Evolutionary conservation across 2,329 filamentous ascomycete species (phyloP), one percentile per base, ranked within the genome.

Genomic region (Aspergillus pseudoterreus): DNA sequence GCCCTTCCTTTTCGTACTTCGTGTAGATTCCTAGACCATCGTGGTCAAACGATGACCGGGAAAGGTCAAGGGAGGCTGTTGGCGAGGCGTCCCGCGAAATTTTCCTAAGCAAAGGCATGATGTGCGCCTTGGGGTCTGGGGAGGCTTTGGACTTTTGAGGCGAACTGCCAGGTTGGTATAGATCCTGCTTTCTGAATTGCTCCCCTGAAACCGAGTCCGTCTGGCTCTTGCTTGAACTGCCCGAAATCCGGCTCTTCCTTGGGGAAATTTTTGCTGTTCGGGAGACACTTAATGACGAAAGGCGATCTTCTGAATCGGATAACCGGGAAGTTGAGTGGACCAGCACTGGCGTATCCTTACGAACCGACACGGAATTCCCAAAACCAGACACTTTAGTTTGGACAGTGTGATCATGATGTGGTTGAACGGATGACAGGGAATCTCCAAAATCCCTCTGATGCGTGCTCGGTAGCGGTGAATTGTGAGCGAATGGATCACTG

Each of bases 81-180:
- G 71, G 67, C 52, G 73, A 70, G 57, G 78, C 78, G 53, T 77
- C 73, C 43, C 71, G 70, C 17, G 78, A 77, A 55, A 78, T 70
- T 63, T 80, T 82, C 47, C 78, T 75, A 47, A 81, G 68, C 53
- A 82, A 77, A 2, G 81, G 79, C 63, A 82, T 82, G 64, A 81
- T 76, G 63, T 79, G 80, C 4, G 62, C 59, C 45, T 70, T 70
- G 21, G 63, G 52, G 45, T 64, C 69, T 1, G 56, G 43, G 9
- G 55, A 50, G 38, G 38, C 41, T 17, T 61, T 59, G 46, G 49
- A 50, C 51, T 56, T 63, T 30, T 58, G 52, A n/a, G 59, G 52
- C 43, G 58, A 57, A 48, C 56, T 50, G 35, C 56, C 53, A 24
- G 57, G n/a, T 14, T 12, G 35, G 30, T 30, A 33, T n/a, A 17